Conservation (phyloP, 495 filamentous ascomycete genomes). For the Glarea lozoyensis region DNA sequence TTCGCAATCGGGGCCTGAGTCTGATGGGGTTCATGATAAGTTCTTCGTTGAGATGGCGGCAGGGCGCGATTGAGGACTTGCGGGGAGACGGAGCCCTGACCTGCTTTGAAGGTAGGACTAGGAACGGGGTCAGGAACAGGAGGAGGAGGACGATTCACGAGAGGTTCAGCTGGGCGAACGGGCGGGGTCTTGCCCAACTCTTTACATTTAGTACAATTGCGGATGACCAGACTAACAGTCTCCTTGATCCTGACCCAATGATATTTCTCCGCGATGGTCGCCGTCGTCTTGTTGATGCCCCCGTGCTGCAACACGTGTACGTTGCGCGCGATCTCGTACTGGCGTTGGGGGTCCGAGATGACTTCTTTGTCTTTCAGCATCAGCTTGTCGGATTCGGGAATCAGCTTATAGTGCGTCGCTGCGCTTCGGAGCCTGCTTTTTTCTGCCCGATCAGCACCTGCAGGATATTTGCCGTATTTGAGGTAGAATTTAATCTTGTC, state of each 20-base stretch:
- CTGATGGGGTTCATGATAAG: slow-evolving; percentile 1
- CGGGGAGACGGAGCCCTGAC: slow-evolving; percentile 18
- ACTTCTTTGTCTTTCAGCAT: slow-evolving; percentile 99
- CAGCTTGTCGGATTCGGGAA: slow-evolving; percentile 61
- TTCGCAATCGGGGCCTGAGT: slow-evolving; percentile 8
- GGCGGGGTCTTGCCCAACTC: slow-evolving; percentile 57
- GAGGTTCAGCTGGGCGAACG: slow-evolving; percentile 22
- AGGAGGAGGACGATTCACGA: slow-evolving; percentile 5
- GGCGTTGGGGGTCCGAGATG: slow-evolving; percentile 79
- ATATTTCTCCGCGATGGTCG: slow-evolving; percentile 84
- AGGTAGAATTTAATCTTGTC: slow-evolving; percentile 98
- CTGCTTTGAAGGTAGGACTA: slow-evolving; percentile 7
- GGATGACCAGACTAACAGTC: slow-evolving; percentile 89
- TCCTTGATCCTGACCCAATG: slow-evolving; percentile 99
- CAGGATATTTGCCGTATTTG: slow-evolving; percentile 87
- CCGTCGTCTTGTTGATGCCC: slow-evolving; percentile 97
- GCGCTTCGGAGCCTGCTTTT: slow-evolving; percentile 90
- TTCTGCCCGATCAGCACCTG: slow-evolving; percentile 87
- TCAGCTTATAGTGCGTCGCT: slow-evolving; percentile 89
- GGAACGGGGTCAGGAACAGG: slow-evolving; percentile 14
- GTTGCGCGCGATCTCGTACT: slow-evolving; percentile 79
- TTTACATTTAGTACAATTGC: slow-evolving; percentile 85
- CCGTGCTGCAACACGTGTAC: slow-evolving; percentile 72
- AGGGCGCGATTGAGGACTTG: slow-evolving; percentile 19
- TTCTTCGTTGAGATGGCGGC: slow-evolving; percentile 3